A percentile compares a stretch with the other conserved stretches of the same genome.
phyloP scores from a whole-genome alignment of 495 filamentous ascomycete species.

The Aspergillus wentii region DNA sequence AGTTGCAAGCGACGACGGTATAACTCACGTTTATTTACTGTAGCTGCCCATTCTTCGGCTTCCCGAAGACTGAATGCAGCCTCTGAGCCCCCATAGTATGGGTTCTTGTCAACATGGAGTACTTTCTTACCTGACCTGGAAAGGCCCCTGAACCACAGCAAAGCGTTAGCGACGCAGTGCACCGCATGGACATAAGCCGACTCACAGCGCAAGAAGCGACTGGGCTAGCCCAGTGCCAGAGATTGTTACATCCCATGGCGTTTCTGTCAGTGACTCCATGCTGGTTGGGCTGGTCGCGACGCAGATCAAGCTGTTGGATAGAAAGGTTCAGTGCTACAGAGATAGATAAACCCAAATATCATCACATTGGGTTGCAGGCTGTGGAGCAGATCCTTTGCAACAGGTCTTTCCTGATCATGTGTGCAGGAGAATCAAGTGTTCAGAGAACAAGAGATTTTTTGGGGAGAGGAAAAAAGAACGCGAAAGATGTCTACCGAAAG shows the following conservation, averaged over 20 bases:
- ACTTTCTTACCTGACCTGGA: slow-evolving; percentile 89
- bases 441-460: slow-evolving; percentile 8
- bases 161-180: slow-evolving; percentile 49
- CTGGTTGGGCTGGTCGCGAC: slow-evolving; percentile 11
- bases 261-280: slow-evolving; percentile 79
- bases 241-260: slow-evolving; percentile 87
- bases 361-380: slow-evolving; percentile 22
- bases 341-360: slow-evolving; percentile 19
- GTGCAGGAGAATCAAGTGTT: slow-evolving; percentile 10
- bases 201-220: slow-evolving; percentile 91
- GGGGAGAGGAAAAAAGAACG: slow-evolving; percentile 9
- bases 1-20: slow-evolving; percentile 1
- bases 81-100: slow-evolving; percentile 81
- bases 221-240: slow-evolving; percentile 84
- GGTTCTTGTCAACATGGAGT: slow-evolving; percentile 82
- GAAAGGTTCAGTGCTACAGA: slow-evolving; percentile 21
- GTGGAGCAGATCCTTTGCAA: slow-evolving; percentile 15
- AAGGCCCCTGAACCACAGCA: slow-evolving; percentile 64
- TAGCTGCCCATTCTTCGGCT: slow-evolving; percentile 65
- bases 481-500: slow-evolving; percentile 14
- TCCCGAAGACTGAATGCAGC: slow-evolving; percentile 87
- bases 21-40: slow-evolving; percentile 41
- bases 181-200: slow-evolving; percentile 21
- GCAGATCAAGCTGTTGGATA: slow-evolving; percentile 15
- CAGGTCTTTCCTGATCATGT: slow-evolving; percentile 19